Evolutionary conservation across 768 basidiomycete species (phyloP), one percentile per base, ranked within the genome.

Genomic region (Asterophora lycoperdoides): DNA sequence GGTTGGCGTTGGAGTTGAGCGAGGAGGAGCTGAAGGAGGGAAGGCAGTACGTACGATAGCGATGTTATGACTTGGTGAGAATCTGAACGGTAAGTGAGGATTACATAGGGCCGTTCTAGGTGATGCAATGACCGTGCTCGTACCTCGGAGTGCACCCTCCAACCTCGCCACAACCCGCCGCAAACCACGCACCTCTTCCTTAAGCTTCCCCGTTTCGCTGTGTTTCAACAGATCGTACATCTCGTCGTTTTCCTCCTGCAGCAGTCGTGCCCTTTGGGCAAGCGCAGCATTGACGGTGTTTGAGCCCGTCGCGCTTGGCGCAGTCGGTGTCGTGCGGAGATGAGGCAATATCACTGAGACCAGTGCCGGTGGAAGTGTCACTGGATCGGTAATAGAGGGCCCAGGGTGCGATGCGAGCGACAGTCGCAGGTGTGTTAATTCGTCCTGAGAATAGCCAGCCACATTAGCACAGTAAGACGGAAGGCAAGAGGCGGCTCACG

Each of bases 191-290:
- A 86, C 86, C 62, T 93, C 87, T 60, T 91, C 90, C 62, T 89
- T 89, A 53, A 93, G 62, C 61, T 78, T 83, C 4, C 89, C 89
- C 0, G 86, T 86, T 66, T 93, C 89, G 34, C 84, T 79, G 19
- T 72, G 72, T 63, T 80, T 85, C 47, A 93, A 67, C 8, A 92
- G 68, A 41, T 82, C 78, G 62, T 92, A 93, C 14, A 93, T 64
- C 54, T 93, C 90, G 56, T 93, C 89, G 51, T 93, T 93, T 65
- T 93, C 90, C 48, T 90, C 85, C 62, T 93, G 90, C 8, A 93
- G 69, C 14, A 83, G 65, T 41, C 80, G 79, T 20, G 80, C 77
- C 40, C 87, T 75, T 59, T 91, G 89, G 0, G 80, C 85, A 49
- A 93, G 74, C 0, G 89, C 89, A n/a, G 81, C 73, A 33, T 79